Base-by-base conservation (phyloP, 768 basidiomycete species). In the Trametes coccinea region DNA sequence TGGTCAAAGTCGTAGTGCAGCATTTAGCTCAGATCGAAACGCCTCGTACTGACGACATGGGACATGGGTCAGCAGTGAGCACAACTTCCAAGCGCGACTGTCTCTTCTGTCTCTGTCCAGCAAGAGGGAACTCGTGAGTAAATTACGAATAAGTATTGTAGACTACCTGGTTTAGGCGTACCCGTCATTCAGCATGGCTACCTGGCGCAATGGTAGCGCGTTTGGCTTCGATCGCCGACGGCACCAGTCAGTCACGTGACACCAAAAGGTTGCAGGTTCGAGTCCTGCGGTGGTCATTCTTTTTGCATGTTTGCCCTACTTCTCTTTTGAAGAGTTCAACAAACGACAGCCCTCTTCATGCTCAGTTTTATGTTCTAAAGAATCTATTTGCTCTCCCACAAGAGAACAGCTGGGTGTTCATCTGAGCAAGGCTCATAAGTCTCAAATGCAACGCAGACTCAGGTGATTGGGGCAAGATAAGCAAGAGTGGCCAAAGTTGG, bases 201-300 rank as follows among this genome's bases (percentile, higher is more conserved):
- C 87, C 87, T 91, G 78, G 89, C 89, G 87, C 89, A 90, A 91
- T 90, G 89, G 89, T 90, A 91, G 89, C 89, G 89, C 89, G 88
- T 91, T 89, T 90, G 89, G 89, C 89, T 91, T 91, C 89, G 88
- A 89, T 83, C 56, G 68, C 68, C 60, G 39, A 58, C 56, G 56
- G 56, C 64, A 92, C 22, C 22, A 22, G 22, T 22, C 22, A 22
- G 22, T 22, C 22, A 22, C 22, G 22, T 22, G 22, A 22, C 22
- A 22, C 89, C 90, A 90, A 90, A 88, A 91, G 90, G 90, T 87
- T 92, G 90, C 89, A 92, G 90, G 90, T 92, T 92, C 90, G 89
- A 92, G 88, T 89, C 90, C 90, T 90, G 90, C 88, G 86, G 88
- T 88, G 86, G 85, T 90, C 89, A 89, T 67, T 49, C 22, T 53